These are phyloP conservation scores for Aspergillus tamarii DNA, from an alignment of 2,329 filamentous ascomycete species.

Conservation along the genomic window DNA sequence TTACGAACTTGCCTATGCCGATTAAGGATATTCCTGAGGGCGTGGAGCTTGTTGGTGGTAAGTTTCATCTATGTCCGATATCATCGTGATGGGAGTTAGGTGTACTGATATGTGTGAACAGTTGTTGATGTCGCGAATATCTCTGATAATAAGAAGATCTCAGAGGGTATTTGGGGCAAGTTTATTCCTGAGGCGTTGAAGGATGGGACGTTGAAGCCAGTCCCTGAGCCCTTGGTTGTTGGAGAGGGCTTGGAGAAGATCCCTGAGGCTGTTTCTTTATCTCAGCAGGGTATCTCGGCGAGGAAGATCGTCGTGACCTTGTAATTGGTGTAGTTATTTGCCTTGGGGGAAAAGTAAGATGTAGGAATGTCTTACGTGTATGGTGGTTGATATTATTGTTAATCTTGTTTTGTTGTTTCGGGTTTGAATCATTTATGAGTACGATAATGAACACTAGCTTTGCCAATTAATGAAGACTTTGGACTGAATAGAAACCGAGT, in stretches of 20 bases:
- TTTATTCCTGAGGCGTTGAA: constrained; percentile 33
- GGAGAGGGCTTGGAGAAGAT: constrained; percentile 43
- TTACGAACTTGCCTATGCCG: not conserved
- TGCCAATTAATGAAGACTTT: no score
- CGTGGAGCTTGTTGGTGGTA: constrained; percentile 1
- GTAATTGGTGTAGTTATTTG: not conserved
- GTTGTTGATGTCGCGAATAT: constrained; percentile 5
- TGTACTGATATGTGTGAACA: not conserved
- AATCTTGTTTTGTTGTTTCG: not conserved
- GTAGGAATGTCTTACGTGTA: not conserved
- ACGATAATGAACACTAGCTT: not conserved
- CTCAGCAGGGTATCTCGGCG: constrained; percentile 44
- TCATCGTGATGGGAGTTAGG: not conserved
- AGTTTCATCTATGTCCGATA: not conserved
- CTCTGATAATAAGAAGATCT: constrained; percentile 21
- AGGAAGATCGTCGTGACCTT: constrained; percentile 39
- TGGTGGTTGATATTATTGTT: not conserved
- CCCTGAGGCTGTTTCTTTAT: constrained; percentile 40
- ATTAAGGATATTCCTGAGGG: not conserved
- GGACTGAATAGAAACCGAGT: no score
- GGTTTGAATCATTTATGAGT: not conserved
- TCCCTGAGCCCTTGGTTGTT: constrained; percentile 41
- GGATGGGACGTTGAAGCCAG: constrained; percentile 30
- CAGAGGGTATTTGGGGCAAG: constrained; percentile 30
- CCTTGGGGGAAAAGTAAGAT: not conserved